Base-by-base conservation (phyloP, 202 grass and related monocot species). In the Panicum hallii region DNA sequence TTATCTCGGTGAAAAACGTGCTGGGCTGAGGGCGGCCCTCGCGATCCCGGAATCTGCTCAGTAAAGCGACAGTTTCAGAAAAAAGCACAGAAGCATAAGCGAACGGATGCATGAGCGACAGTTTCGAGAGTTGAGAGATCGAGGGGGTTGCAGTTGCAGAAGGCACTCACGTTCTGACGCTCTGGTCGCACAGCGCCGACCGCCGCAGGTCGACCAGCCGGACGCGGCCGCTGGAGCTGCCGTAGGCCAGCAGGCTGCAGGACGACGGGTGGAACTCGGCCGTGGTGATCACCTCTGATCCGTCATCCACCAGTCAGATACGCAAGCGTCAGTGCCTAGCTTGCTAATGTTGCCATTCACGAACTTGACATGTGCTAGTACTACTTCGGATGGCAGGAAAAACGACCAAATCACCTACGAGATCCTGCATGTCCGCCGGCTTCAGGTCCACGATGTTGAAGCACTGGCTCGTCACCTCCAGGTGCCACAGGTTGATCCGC, bases 401-500 rank as follows among this genome's bases (percentile, higher is more conserved):
- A 68, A 17, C 4, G 5, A 79, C 74, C 17, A 67, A 80, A 88
- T 89, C 90, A 92, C 90, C 90, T 92, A 92, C 83, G 80, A 92
- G 90, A 81, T 92, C 90, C 82, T 87, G 87, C 83, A 92, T 89
- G 74, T 84, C 55, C 54, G 55, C 16, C 62, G 90, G 83, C 83
- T 60, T 89, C 80, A 19, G 71, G 79, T 92, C 87, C 11, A 89
- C 66, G 63, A 92, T 84, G 75, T 72, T 87, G 77, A 92, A 92
- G 67, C 90, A 92, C 74, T 81, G 87, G 70, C 26, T 61, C 52
- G 87, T 81, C 46, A 89, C 80, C 28, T 92, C 90, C 44, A 89
- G 40, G 47, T 92, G 84, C 87, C 87, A 92, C 61, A 87, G 73
- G 83, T 92, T 92, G 77, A 92, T 89, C 87, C 83, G 71, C 28